Conservation (phyloP, 2,329 filamentous ascomycete species). For the Nannizziopsis barbatae region DNA sequence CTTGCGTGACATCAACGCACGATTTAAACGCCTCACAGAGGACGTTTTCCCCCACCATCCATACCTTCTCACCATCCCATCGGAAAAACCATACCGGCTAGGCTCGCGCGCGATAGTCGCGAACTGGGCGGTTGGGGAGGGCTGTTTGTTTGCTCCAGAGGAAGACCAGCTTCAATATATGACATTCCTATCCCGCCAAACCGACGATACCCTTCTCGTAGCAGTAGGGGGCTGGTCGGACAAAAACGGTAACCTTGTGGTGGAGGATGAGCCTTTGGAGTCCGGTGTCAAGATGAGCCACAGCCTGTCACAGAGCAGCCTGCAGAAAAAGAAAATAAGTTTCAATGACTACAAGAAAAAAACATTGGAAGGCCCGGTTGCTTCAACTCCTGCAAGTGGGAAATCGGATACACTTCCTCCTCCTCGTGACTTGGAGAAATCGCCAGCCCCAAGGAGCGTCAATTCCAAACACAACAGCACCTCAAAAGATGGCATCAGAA, state of each 20-base stretch:
- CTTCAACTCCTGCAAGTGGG: conserved; percentile 16
- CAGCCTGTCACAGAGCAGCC: conserved; percentile 25
- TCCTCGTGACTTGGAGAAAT: neutral
- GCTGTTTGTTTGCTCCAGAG: conserved; percentile 43
- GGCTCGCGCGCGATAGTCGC: conserved; percentile 31
- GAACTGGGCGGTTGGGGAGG: conserved; percentile 39
- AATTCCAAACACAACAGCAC: neutral
- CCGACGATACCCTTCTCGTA: conserved; percentile 42
- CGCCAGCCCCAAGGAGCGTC: neutral
- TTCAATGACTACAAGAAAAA: conserved; percentile 52
- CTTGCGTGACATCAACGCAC: conserved; percentile 22
- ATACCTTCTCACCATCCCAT: conserved; percentile 38
- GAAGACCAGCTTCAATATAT: conserved; percentile 53
- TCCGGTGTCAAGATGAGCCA: conserved; percentile 30
- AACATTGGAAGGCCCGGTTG: conserved; percentile 29
- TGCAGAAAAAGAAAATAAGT: conserved; percentile 51
- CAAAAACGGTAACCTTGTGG: conserved; percentile 37
- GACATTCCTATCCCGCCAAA: conserved; percentile 50
- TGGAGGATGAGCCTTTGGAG: conserved; percentile 30
- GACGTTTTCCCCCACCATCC: conserved; percentile 35
- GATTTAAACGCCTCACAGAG: conserved; percentile 32
- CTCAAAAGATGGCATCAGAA: neutral
- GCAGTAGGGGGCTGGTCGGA: conserved; percentile 46
- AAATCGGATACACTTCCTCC: neutral
- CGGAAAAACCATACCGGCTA: conserved; percentile 37